These are phyloP conservation scores for Zasmidium angulare DNA, from an alignment of 2,329 filamentous ascomycete species.

Conservation along the genomic window DNA sequence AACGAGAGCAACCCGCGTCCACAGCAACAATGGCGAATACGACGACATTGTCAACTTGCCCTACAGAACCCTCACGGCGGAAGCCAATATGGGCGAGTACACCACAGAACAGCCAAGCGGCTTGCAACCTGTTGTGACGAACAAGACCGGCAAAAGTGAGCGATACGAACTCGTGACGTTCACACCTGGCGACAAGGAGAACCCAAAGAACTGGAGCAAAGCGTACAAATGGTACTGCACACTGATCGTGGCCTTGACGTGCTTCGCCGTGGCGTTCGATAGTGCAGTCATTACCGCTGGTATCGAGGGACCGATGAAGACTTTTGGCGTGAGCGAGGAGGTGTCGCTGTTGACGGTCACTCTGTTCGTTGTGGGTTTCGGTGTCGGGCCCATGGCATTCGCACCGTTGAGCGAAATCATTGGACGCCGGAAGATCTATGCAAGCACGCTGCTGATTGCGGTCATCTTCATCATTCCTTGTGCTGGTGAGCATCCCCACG, in stretches of 20 bases:
- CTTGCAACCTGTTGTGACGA: slow-evolving; percentile 26
- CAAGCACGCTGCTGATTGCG: slow-evolving; percentile 52
- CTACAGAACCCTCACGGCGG: slow-evolving; percentile 22
- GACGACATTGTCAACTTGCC: slow-evolving; percentile 23
- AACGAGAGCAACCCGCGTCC: not conserved
- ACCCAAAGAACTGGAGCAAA: slow-evolving; percentile 34
- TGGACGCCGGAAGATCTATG: slow-evolving; percentile 53
- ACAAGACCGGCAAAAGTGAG: slow-evolving; percentile 32
- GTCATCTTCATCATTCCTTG: slow-evolving; percentile 58
- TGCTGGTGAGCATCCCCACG: slow-evolving; percentile 31
- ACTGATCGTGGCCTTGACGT: slow-evolving; percentile 70
- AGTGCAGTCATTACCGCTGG: slow-evolving; percentile 79
- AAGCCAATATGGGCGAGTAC: slow-evolving; percentile 30
- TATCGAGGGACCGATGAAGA: slow-evolving; percentile 60
- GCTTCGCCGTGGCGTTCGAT: slow-evolving; percentile 50
- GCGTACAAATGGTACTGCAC: slow-evolving; percentile 50
- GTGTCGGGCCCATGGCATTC: slow-evolving; percentile 32
- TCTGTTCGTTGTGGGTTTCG: slow-evolving; percentile 35
- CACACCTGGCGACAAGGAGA: slow-evolving; percentile 50
- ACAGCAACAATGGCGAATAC: not conserved
- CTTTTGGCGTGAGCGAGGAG: slow-evolving; percentile 70
- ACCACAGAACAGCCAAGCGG: slow-evolving; percentile 26
- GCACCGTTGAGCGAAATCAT: slow-evolving; percentile 62
- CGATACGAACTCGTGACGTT: slow-evolving; percentile 70
- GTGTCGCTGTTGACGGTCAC: slow-evolving; percentile 68